Conservation (phyloP, 2,329 filamentous ascomycete species). For the Trichoderma arundinaceum region DNA sequence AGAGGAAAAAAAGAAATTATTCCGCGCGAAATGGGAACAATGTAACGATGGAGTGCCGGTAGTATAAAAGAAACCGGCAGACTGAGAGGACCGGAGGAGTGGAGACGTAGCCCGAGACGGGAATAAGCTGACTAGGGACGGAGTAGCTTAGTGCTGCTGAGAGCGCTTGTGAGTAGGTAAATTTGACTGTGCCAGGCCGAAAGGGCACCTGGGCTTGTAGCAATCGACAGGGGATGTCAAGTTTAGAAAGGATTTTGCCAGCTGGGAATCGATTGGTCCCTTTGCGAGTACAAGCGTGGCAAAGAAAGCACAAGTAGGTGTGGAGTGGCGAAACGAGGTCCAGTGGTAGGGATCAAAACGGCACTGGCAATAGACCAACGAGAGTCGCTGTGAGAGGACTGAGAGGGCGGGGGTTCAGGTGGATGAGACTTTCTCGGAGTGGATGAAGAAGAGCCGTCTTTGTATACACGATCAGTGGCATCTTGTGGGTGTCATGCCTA, state of each 20-base stretch:
- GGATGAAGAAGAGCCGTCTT: conserved; percentile 22
- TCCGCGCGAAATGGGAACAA: conserved; percentile 21
- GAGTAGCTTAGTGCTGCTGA: conserved; percentile 29
- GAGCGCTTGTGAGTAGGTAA: conserved; percentile 25
- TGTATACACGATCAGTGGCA: conserved; percentile 25
- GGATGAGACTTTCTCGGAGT: conserved; percentile 17
- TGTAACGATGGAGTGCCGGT: conserved; percentile 29
- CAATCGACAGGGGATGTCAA: conserved; percentile 26
- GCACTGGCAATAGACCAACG: conserved; percentile 9
- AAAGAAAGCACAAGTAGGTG: conserved; percentile 26
- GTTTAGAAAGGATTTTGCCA: conserved; percentile 30
- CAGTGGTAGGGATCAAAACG: conserved; percentile 17
- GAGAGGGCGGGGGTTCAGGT: conserved; percentile 20
- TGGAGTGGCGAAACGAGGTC: conserved; percentile 32
- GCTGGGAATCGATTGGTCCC: conserved; percentile 29
- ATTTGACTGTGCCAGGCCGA: conserved; percentile 24
- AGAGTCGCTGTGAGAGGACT: conserved; percentile 14
- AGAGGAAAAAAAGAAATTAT: conserved; percentile 21
- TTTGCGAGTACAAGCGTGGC: conserved; percentile 23
- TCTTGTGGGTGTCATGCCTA: conserved; percentile 34
- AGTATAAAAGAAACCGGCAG: conserved; percentile 31
- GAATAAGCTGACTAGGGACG: conserved; percentile 35
- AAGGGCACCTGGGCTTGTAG: conserved; percentile 30
- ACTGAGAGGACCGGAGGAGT: conserved; percentile 31
- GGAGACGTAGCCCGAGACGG: conserved; percentile 30